phyloP scores from a whole-genome alignment of 805 yeast species.

The Ogataea glucozyma region DNA sequence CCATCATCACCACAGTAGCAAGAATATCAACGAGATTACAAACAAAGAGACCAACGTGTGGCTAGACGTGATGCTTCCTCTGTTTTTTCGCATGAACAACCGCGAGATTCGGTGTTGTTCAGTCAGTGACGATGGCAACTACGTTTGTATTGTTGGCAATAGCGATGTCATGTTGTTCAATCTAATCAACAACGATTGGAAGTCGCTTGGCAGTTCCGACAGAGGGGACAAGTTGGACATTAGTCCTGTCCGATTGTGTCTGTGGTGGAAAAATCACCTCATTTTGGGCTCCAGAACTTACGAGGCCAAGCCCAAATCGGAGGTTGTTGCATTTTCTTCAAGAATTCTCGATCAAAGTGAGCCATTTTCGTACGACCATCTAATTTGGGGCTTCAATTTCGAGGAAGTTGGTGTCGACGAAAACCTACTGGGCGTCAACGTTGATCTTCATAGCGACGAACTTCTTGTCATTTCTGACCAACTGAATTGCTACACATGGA shows the following conservation, averaged over 20 bases:
- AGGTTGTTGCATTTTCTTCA: conserved; percentile 32
- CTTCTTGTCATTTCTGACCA: conserved; percentile 34
- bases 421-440: conserved; percentile 30
- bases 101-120: conserved; percentile 43
- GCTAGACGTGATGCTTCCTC: conserved; percentile 48
- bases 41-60: conserved; percentile 45
- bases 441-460: conserved; percentile 32
- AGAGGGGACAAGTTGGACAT: conserved; percentile 28
- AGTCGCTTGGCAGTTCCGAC: conserved; percentile 39
- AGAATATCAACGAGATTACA: conserved; percentile 19
- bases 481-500: conserved; percentile 39
- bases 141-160: conserved; percentile 51
- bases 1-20: conserved; percentile 30
- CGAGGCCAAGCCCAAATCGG: conserved; percentile 30
- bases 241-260: conserved; percentile 38
- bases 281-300: conserved; percentile 31
- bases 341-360: conserved; percentile 25
- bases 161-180: conserved; percentile 47
- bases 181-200: conserved; percentile 46
- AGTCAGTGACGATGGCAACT: conserved; percentile 49
- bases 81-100: conserved; percentile 44
- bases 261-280: conserved; percentile 38
- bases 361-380: conserved; percentile 29
- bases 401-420: conserved; percentile 30
- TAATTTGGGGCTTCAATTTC: conserved; percentile 39